phyloP scores from a whole-genome alignment of 768 basidiomycete species.

The Phylloporus scabripes region DNA sequence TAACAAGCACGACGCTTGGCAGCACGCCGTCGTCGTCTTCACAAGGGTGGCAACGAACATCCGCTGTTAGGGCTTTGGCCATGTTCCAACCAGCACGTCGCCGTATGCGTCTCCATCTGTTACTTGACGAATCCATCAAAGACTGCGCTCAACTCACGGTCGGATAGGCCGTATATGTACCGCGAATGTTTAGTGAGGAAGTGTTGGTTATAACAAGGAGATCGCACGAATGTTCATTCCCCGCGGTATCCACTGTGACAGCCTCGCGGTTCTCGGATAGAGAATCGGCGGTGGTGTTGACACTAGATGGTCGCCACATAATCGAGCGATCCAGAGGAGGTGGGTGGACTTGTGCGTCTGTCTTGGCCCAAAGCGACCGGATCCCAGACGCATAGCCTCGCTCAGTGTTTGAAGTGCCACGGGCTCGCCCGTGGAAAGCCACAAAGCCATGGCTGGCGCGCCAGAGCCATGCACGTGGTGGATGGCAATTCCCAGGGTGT shows the following conservation, averaged over 20 bases:
- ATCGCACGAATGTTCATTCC: constrained; percentile 29
- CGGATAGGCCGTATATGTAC: constrained; percentile 28
- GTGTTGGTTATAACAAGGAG: constrained; percentile 33
- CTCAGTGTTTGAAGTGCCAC: no score
- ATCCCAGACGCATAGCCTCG: constrained; percentile 23
- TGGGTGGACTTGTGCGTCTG: constrained; percentile 27
- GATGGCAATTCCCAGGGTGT: no score
- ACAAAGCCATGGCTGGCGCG: no score
- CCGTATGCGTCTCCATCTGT: constrained; percentile 21
- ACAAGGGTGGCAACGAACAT: constrained; percentile 33
- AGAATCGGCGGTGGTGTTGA: constrained; percentile 13
- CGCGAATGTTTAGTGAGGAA: constrained; percentile 28
- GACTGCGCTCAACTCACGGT: constrained; percentile 28
- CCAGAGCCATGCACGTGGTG: no score
- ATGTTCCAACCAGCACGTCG: constrained; percentile 24
- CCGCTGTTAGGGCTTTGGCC: constrained; percentile 33
- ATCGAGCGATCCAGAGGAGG: constrained; percentile 22
- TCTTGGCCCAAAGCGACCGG: constrained; percentile 29
- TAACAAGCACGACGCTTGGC: constrained; percentile 34
- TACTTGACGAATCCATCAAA: constrained; percentile 35
- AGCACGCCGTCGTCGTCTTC: constrained; percentile 36
- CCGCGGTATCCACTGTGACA: constrained; percentile 17
- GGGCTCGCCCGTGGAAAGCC: no score
- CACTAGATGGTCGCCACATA: constrained; percentile 24
- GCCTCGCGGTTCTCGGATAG: constrained; percentile 16